These are phyloP conservation scores for Leptographium procerum DNA, from an alignment of 2,329 filamentous ascomycete genomes.

Conservation along the genomic window DNA sequence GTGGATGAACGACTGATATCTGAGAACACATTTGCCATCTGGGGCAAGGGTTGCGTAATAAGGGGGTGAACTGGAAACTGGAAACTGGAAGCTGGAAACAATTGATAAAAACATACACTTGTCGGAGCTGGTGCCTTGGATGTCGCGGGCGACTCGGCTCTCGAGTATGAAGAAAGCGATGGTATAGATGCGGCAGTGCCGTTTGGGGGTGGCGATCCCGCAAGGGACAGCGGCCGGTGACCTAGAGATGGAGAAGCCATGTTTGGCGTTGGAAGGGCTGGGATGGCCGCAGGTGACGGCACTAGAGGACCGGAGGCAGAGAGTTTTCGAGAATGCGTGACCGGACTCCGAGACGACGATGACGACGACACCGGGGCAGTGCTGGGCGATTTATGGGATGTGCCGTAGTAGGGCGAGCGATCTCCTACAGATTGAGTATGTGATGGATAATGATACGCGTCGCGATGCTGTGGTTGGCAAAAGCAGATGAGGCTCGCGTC, in stretches of 20 bases:
- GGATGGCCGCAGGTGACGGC: conserved; percentile 22
- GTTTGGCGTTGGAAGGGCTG: conserved; percentile 23
- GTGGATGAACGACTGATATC: background rate
- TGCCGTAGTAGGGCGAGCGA: conserved; percentile 33
- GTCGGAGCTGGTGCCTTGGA: conserved; percentile 29
- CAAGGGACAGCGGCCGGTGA: conserved; percentile 27
- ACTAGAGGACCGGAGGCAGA: conserved; percentile 1
- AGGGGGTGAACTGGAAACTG: too few species aligned
- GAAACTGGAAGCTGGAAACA: background rate
- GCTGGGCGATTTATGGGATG: conserved; percentile 36
- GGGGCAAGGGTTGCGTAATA: background rate
- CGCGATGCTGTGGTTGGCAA: conserved; percentile 30
- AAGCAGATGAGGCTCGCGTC: conserved; percentile 7
- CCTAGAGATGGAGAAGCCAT: conserved; percentile 38
- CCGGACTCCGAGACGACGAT: conserved; percentile 38
- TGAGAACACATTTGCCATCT: background rate
- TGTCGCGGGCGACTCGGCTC: conserved; percentile 28
- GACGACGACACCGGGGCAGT: conserved; percentile 29
- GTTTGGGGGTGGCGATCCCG: conserved; percentile 27
- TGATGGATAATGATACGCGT: conserved; percentile 37
- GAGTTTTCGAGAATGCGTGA: conserved; percentile 30
- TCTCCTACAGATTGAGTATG: conserved; percentile 18
- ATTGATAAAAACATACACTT: conserved; percentile 21
- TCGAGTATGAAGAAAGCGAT: conserved; percentile 23
- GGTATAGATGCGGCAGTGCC: conserved; percentile 21